phyloP scores from a whole-genome alignment of 1,139 yeast species.

The Casaregolazyma lundiana region DNA sequence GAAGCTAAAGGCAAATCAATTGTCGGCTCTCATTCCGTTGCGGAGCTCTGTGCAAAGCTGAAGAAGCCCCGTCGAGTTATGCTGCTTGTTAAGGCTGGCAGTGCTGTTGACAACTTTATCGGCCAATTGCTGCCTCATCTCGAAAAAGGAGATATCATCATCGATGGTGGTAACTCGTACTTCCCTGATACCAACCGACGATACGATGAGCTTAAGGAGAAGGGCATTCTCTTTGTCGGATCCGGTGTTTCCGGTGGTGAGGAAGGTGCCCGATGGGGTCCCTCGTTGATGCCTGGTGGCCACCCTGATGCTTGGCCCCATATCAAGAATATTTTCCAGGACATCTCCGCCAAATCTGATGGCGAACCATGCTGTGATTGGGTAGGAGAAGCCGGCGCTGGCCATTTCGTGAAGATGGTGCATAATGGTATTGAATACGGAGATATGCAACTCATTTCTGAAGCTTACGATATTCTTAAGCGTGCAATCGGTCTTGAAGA shows the following conservation, averaged over 20 bases:
- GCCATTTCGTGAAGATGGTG: slow-evolving; percentile 99
- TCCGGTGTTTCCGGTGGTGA: slow-evolving; percentile 99
- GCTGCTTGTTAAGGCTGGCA: slow-evolving; percentile 93
- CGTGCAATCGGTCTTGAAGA: slow-evolving; percentile 87
- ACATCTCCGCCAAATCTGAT: slow-evolving; percentile 91
- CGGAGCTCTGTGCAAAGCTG: slow-evolving; percentile 81
- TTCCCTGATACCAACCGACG: slow-evolving; percentile 99
- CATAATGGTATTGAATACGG: slow-evolving; percentile 99
- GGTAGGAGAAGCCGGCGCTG: slow-evolving; percentile 99
- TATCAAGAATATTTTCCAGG: slow-evolving; percentile 93
- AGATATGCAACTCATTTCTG: slow-evolving; percentile 99
- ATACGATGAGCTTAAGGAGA: slow-evolving; percentile 76
- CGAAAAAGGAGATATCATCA: slow-evolving; percentile 96
- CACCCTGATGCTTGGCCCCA: slow-evolving; percentile 98
- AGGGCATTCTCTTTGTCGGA: slow-evolving; percentile 93
- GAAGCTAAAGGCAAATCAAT: slow-evolving; percentile 95
- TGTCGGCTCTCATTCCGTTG: slow-evolving; percentile 90
- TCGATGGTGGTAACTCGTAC: slow-evolving; percentile 99
- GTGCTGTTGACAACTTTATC: slow-evolving; percentile 89
- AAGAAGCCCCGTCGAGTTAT: slow-evolving; percentile 97
- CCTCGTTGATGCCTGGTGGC: slow-evolving; percentile 99
- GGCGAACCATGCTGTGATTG: slow-evolving; percentile 99
- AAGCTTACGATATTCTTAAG: slow-evolving; percentile 94
- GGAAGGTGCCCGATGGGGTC: slow-evolving; percentile 99
- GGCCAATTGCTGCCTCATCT: slow-evolving; percentile 82